Conservation (phyloP, 2,329 filamentous ascomycete genomes). For the Tolypocladium ovalisporum region DNA sequence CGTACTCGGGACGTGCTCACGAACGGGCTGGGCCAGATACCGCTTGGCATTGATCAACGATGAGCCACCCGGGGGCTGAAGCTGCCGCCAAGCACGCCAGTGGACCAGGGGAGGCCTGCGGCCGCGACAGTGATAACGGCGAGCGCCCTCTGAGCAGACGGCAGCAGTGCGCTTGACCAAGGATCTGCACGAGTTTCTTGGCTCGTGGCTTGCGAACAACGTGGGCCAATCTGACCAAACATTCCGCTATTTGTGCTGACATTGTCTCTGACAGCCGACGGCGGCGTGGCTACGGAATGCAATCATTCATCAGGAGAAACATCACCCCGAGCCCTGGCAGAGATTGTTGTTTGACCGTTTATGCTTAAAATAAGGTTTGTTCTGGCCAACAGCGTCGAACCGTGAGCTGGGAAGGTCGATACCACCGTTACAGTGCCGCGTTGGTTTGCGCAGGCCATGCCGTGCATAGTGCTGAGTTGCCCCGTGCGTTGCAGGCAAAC, state of each 20-base stretch:
- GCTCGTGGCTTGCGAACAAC: not conserved
- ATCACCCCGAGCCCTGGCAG: not conserved
- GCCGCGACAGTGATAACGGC: not conserved
- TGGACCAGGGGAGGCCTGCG: not conserved
- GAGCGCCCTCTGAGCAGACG: not conserved
- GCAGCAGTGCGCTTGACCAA: not conserved
- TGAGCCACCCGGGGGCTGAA: not conserved
- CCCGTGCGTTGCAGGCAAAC: not conserved
- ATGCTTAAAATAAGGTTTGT: conserved; percentile 1
- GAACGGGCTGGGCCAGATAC: not conserved
- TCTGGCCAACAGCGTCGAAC: not conserved
- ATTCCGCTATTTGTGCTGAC: not conserved
- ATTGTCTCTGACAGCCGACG: no score
- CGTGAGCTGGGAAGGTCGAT: not conserved
- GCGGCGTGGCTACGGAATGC: no score
- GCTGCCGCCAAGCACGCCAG: not conserved
- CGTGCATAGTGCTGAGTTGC: not conserved
- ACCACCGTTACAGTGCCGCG: not conserved
- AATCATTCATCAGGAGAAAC: not conserved
- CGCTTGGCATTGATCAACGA: not conserved
- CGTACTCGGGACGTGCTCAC: not conserved
- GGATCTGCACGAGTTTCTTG: not conserved
- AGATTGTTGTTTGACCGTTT: not conserved
- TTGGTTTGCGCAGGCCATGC: not conserved
- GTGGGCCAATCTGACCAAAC: not conserved